Evolutionary conservation across 2,329 filamentous ascomycete genomes (phyloP).

Genomic region (Botrytis fragariae): DNA sequence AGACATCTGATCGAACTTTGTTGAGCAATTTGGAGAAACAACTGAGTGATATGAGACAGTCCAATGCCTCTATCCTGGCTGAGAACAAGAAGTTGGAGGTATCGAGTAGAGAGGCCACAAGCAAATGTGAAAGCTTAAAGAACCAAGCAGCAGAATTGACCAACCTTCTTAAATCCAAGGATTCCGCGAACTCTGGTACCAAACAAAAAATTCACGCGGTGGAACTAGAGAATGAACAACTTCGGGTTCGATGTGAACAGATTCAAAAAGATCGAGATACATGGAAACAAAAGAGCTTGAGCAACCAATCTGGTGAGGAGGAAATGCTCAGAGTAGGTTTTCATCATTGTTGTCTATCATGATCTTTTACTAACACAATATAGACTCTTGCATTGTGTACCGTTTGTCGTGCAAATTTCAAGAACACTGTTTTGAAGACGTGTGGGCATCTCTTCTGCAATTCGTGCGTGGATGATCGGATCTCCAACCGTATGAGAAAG

Average conservation of each 20-base stretch:
- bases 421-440: conserved; percentile 88
- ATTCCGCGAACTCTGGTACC: conserved; percentile 53
- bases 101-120: conserved; percentile 65
- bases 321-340: conserved; percentile 79
- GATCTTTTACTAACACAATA: conserved; percentile 38
- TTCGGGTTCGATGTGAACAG: conserved; percentile 74
- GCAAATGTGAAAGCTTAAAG: conserved; percentile 68
- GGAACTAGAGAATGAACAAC: conserved; percentile 75
- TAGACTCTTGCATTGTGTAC: conserved; percentile 81
- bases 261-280: conserved; percentile 78
- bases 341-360: conserved; percentile 27
- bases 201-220: conserved; percentile 59
- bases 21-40: conserved; percentile 89
- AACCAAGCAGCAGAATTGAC: conserved; percentile 76
- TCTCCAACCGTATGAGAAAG: conserved; percentile 87
- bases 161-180: conserved; percentile 71
- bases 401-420: conserved; percentile 89
- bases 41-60: conserved; percentile 75
- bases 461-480: conserved; percentile 83
- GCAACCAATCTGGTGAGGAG: conserved; percentile 78
- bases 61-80: conserved; percentile 64
- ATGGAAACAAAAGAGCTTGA: conserved; percentile 79
- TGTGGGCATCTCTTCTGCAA: conserved; percentile 96
- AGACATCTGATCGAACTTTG: conserved; percentile 71
- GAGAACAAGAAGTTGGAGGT: conserved; percentile 77